Evolutionary conservation across 202 grass and related monocot genomes (phyloP).

Genomic region (Setaria italica): DNA sequence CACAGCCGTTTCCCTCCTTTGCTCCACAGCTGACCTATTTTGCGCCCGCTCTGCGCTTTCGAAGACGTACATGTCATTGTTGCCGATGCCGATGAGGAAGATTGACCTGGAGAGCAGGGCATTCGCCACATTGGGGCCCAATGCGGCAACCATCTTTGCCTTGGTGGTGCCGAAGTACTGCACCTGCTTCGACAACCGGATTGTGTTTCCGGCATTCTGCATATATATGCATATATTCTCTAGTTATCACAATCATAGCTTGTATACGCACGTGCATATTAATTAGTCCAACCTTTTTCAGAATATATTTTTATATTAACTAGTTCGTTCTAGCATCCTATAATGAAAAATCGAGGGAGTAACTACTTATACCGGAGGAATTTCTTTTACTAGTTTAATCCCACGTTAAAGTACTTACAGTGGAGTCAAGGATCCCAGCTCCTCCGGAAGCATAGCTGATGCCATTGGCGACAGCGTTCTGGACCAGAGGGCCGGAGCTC

Average conservation of each 20-base stretch:
- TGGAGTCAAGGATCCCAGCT: conserved; percentile 29
- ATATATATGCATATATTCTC: background rate
- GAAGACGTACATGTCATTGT: conserved; percentile 44
- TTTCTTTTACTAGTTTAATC: no score
- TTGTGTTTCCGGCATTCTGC: background rate
- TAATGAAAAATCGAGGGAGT: no score
- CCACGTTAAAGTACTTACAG: background rate
- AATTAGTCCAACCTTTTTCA: no score
- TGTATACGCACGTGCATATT: no score
- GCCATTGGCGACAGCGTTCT: background rate
- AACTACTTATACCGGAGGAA: no score
- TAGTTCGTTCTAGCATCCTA: no score
- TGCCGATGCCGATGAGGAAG: conserved; percentile 38
- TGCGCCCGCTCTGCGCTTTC: background rate
- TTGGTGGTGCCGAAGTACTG: conserved; percentile 19
- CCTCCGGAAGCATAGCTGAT: conserved; percentile 14
- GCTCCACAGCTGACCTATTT: background rate
- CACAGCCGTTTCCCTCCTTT: background rate
- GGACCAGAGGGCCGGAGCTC: background rate
- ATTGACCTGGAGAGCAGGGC: conserved; percentile 4
- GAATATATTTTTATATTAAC: no score
- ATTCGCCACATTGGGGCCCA: background rate
- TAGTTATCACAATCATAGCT: background rate
- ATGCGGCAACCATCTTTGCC: background rate
- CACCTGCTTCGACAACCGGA: conserved; percentile 28